A percentile compares a stretch with the other conserved stretches of the same genome.
Evolutionary conservation across 192 early-diverging fungal species (phyloP).

Genomic region (Phlyctochytrium planicorne): DNA sequence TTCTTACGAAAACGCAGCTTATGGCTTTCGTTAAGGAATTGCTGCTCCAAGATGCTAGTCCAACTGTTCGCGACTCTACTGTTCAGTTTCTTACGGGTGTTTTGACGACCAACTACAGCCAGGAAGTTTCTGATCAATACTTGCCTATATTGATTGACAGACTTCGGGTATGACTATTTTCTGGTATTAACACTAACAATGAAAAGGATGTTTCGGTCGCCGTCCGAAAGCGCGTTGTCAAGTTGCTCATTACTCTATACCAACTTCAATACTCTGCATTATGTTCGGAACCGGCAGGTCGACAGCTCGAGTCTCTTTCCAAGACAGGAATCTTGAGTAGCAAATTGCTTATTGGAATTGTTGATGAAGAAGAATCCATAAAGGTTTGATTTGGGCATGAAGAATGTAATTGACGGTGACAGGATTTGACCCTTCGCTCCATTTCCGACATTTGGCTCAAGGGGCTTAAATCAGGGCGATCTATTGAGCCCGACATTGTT

Average conservation of each 20-base stretch:
- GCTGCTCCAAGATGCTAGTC: constrained; percentile 77
- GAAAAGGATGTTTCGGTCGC: constrained; percentile 79
- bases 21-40: constrained; percentile 69
- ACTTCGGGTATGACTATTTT: constrained; percentile 49
- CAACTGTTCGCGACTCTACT: constrained; percentile 86
- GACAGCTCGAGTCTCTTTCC: not conserved
- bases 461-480: not conserved
- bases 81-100: constrained; percentile 87
- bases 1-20: constrained; percentile 65
- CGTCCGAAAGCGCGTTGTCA: constrained; percentile 86
- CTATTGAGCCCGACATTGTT: not conserved
- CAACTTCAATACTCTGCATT: constrained; percentile 1
- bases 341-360: constrained; percentile 32
- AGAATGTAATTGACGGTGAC: too few relatives aligned
- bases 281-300: not conserved
- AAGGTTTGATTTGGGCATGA: too few relatives aligned
- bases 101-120: constrained; percentile 54
- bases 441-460: constrained; percentile 73
- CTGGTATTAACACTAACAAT: not conserved
- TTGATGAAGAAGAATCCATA: constrained; percentile 50
- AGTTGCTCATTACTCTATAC: constrained; percentile 76
- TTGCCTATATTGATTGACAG: constrained; percentile 79
- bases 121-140: constrained; percentile 67
- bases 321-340: constrained; percentile 32
- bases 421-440: constrained; percentile 69